Percentiles rank a stretch among this genome's conserved stretches.
Evolutionary conservation across 345 rosid genomes (phyloP).

Genomic region (Syzygium oleosum): DNA sequence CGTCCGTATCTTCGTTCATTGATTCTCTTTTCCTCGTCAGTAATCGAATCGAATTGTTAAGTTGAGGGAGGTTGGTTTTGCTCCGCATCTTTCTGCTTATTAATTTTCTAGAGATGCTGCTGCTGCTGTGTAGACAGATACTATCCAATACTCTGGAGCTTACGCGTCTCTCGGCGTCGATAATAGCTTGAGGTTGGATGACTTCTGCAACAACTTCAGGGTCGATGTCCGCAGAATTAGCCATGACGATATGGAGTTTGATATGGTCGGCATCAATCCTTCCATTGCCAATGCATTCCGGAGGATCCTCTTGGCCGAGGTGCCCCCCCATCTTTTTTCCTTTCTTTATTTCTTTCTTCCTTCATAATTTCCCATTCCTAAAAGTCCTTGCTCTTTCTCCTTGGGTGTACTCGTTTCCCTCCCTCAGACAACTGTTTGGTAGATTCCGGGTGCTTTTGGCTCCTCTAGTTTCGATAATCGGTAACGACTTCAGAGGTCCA

Average conservation of each 20-base stretch:
- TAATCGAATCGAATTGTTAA: background rate
- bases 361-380: no score
- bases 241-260: slow-evolving; percentile 67
- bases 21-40: background rate
- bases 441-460: no score
- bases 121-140: slow-evolving; percentile 47
- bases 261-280: slow-evolving; percentile 78
- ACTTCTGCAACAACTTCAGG: slow-evolving; percentile 47
- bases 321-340: background rate
- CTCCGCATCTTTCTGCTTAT: background rate
- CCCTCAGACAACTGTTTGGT: no score
- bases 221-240: slow-evolving; percentile 40
- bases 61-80: background rate
- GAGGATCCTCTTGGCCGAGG: slow-evolving; percentile 91
- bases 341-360: no score
- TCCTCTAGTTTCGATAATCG: no score
- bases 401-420: no score
- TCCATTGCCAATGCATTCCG: slow-evolving; percentile 86
- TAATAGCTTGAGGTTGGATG: slow-evolving; percentile 45
- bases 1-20: background rate
- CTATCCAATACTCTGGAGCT: slow-evolving; percentile 68
- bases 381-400: no score
- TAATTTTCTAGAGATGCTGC: no score
- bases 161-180: slow-evolving; percentile 64
- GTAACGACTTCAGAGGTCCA: no score